A percentile compares a stretch with the other conserved stretches of the same genome.
Evolutionary conservation across 2,329 filamentous ascomycete species (phyloP).

Genomic region (Plectosphaerella plurivora): DNA sequence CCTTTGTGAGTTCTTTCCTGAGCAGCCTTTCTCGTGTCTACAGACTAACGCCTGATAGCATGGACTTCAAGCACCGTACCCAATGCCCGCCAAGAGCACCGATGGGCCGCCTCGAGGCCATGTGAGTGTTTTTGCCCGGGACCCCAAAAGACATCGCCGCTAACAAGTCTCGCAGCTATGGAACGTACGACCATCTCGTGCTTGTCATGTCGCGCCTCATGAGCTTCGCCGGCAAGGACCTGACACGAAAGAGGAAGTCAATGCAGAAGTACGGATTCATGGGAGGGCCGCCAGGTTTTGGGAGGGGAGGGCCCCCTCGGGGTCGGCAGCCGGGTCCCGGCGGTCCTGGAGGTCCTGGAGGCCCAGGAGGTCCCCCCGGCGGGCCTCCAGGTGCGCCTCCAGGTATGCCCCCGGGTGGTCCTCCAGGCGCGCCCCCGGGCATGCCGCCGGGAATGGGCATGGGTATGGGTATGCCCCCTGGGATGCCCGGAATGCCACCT

Average conservation of each 20-base stretch:
- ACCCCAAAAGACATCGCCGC: conserved; percentile 5
- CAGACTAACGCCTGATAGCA: conserved; percentile 41
- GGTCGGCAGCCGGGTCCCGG: background rate
- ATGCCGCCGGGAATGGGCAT: conserved; percentile 31
- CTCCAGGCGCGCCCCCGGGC: no score
- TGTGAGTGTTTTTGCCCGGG: conserved; percentile 38
- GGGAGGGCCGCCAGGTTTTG: conserved; percentile 2
- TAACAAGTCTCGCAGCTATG: conserved; percentile 55
- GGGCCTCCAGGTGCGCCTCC: background rate
- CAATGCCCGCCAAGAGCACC: conserved; percentile 82
- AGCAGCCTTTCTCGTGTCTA: background rate
- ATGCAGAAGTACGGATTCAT: conserved; percentile 49
- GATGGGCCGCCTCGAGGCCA: conserved; percentile 69
- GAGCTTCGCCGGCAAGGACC: conserved; percentile 73
- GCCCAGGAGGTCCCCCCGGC: no score
- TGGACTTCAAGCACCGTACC: conserved; percentile 77
- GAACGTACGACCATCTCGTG: conserved; percentile 83
- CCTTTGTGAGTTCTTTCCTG: conserved; percentile 64
- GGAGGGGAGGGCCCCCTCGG: background rate
- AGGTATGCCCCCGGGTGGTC: conserved; percentile 9
- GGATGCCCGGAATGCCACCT: conserved; percentile 3
- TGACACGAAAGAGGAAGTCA: conserved; percentile 70
- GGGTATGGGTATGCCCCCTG: no score
- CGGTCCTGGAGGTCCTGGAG: background rate
- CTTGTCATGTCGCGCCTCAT: conserved; percentile 76